These are phyloP conservation scores for Rhizopus microsporus DNA, from an alignment of 371 early-diverging fungal species.

Conservation along the genomic window DNA sequence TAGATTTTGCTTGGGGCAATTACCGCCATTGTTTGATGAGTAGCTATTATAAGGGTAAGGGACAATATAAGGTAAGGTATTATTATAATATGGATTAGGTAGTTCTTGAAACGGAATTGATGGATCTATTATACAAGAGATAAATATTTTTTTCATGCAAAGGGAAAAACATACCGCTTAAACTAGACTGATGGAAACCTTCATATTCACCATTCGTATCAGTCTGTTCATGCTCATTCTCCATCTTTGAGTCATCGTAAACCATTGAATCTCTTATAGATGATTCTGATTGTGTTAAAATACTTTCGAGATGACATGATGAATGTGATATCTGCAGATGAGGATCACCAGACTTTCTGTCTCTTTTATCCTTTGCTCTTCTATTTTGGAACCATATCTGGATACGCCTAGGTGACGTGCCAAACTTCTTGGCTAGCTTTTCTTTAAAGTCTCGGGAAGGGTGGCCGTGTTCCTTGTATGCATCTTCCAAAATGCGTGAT, in stretches of 20 bases:
- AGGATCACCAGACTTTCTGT: not conserved
- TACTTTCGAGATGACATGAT: not conserved
- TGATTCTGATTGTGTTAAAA: not conserved
- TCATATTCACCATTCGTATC: too few species aligned
- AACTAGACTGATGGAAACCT: too few species aligned
- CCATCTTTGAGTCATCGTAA: not conserved
- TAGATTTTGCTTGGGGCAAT: too few species aligned
- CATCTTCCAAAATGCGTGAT: not conserved
- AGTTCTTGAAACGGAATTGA: too few species aligned
- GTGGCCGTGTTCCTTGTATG: not conserved
- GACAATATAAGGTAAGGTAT: too few species aligned
- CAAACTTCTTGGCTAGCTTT: slow-evolving; percentile 4
- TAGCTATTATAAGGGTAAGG: too few species aligned
- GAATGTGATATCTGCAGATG: not conserved
- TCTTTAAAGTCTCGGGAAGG: slow-evolving; percentile 16
- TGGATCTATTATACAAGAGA: too few species aligned
- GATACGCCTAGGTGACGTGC: slow-evolving; percentile 8
- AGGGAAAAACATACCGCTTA: too few species aligned
- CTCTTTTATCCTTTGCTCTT: slow-evolving; percentile 27
- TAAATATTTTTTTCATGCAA: too few species aligned
- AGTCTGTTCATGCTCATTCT: too few species aligned
- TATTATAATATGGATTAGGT: too few species aligned
- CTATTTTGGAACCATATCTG: slow-evolving; percentile 38
- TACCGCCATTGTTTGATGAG: too few species aligned
- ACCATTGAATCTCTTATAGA: not conserved